phyloP scores from a whole-genome alignment of 257 asterid species.

The Solanum habrochaites region DNA sequence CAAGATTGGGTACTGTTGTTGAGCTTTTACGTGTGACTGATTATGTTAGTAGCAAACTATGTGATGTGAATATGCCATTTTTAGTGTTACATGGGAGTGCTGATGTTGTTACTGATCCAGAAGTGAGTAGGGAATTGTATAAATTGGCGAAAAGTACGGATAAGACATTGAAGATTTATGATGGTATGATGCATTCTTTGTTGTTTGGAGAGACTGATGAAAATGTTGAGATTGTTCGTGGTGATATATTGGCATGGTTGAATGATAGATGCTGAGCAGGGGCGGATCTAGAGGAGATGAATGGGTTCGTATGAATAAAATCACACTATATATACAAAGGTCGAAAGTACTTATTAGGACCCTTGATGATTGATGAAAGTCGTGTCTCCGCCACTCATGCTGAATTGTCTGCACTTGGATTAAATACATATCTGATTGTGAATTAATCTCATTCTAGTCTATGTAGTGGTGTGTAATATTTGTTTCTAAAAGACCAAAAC shows the following conservation, averaged over 20 bases:
- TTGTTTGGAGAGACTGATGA: constrained; percentile 85
- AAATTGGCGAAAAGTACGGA: constrained; percentile 57
- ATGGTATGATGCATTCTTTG: constrained; percentile 93
- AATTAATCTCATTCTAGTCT: not conserved
- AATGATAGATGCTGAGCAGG: constrained; percentile 12
- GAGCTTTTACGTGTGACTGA: constrained; percentile 77
- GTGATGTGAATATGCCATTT: constrained; percentile 58
- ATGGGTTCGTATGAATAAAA: not conserved
- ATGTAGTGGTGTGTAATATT: not conserved
- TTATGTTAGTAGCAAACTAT: constrained; percentile 32
- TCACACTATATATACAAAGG: not conserved
- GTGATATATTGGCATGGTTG: constrained; percentile 64
- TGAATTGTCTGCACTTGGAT: not conserved
- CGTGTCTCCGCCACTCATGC: not conserved
- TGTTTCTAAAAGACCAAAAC: not conserved
- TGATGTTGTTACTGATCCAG: constrained; percentile 83
- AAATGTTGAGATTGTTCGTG: constrained; percentile 56
- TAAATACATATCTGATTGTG: not conserved
- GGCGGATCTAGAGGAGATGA: not conserved
- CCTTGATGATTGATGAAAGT: not conserved
- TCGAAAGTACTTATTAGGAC: not conserved
- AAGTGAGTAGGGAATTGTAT: constrained; percentile 73
- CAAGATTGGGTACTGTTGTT: constrained; percentile 68
- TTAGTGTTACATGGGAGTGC: constrained; percentile 71
- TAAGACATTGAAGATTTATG: constrained; percentile 65